A percentile compares a stretch with the other conserved stretches of the same genome.
Evolutionary conservation across 2,329 filamentous ascomycete genomes (phyloP).

Genomic region (Stromatinia cepivora): DNA sequence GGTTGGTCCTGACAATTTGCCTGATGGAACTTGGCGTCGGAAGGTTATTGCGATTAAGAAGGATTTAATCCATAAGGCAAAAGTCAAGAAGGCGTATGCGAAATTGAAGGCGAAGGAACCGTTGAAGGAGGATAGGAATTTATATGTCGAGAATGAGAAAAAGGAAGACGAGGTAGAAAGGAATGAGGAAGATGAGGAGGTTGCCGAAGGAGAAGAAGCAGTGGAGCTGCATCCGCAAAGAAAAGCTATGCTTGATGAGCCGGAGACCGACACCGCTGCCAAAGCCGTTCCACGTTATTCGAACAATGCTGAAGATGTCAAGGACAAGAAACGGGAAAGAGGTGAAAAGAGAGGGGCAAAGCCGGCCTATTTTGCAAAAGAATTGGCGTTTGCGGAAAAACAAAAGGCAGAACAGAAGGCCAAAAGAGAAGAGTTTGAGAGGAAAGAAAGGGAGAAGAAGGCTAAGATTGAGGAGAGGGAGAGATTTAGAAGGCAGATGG

Average conservation of each 20-base stretch:
- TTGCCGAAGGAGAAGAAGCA: slow-evolving; percentile 33
- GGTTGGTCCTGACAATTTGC: slow-evolving; percentile 85
- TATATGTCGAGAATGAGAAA: slow-evolving; percentile 5
- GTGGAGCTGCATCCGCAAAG: slow-evolving; percentile 60
- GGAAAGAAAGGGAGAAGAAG: slow-evolving; percentile 53
- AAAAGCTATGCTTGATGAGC: slow-evolving; percentile 56
- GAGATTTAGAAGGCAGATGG: slow-evolving; percentile 49
- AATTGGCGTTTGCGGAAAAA: slow-evolving; percentile 45
- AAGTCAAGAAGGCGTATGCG: slow-evolving; percentile 87
- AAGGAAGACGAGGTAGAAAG: background rate
- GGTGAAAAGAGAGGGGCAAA: slow-evolving; percentile 32
- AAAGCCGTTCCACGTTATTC: slow-evolving; percentile 11
- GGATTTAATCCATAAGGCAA: slow-evolving; percentile 85
- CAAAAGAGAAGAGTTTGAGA: slow-evolving; percentile 49
- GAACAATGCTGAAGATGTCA: background rate
- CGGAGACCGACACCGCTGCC: slow-evolving; percentile 30
- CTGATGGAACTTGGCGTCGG: slow-evolving; percentile 82
- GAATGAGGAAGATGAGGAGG: background rate
- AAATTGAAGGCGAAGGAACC: slow-evolving; percentile 68
- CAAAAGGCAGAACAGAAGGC: slow-evolving; percentile 58
- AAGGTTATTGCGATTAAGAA: slow-evolving; percentile 92
- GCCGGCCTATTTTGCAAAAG: slow-evolving; percentile 44
- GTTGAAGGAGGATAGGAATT: slow-evolving; percentile 1
- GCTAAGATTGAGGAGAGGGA: slow-evolving; percentile 63
- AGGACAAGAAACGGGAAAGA: slow-evolving; percentile 5